Evolutionary conservation across 1,284 basidiomycete genomes (phyloP).

Genomic region (Pseudozyma tsukubaensis): DNA sequence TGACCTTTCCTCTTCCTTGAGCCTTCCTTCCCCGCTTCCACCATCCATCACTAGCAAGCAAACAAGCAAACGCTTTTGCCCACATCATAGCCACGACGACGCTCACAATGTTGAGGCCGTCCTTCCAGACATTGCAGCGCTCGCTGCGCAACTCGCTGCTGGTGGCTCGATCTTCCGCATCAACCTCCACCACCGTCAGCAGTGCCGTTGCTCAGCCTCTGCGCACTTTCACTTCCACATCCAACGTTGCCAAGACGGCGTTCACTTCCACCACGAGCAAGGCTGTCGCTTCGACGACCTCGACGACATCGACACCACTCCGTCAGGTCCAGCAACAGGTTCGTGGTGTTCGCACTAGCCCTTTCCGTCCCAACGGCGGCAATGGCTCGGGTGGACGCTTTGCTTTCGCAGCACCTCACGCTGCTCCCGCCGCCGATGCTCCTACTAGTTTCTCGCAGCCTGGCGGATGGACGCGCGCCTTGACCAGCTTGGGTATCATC

Average conservation of each 20-base stretch:
- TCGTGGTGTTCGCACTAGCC: slow-evolving; percentile 44
- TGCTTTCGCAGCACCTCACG: slow-evolving; percentile 53
- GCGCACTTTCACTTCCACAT: slow-evolving; percentile 22
- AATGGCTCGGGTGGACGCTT: slow-evolving; percentile 25
- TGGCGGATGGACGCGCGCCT: slow-evolving; percentile 61
- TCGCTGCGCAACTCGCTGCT: slow-evolving; percentile 46
- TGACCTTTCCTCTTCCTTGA: background rate
- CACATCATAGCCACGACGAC: background rate
- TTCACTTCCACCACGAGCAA: slow-evolving; percentile 10
- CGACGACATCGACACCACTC: slow-evolving; percentile 12
- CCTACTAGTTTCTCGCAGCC: slow-evolving; percentile 56
- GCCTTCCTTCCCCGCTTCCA: background rate
- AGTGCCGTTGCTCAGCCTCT: slow-evolving; percentile 31
- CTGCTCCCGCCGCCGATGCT: slow-evolving; percentile 49
- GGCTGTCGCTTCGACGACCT: too few species aligned
- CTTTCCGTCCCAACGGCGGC: slow-evolving; percentile 42
- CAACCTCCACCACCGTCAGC: slow-evolving; percentile 18
- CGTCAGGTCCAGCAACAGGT: slow-evolving; percentile 42
- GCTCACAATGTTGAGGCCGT: slow-evolving; percentile 41
- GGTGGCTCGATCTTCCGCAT: slow-evolving; percentile 46
- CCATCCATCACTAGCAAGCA: slow-evolving; percentile 3
- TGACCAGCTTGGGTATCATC: slow-evolving; percentile 63
- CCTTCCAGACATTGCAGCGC: slow-evolving; percentile 44
- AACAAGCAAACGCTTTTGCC: background rate
- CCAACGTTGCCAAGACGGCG: slow-evolving; percentile 11